Base-by-base conservation (phyloP, 345 rosid species). In the Tarenaya hassleriana region DNA sequence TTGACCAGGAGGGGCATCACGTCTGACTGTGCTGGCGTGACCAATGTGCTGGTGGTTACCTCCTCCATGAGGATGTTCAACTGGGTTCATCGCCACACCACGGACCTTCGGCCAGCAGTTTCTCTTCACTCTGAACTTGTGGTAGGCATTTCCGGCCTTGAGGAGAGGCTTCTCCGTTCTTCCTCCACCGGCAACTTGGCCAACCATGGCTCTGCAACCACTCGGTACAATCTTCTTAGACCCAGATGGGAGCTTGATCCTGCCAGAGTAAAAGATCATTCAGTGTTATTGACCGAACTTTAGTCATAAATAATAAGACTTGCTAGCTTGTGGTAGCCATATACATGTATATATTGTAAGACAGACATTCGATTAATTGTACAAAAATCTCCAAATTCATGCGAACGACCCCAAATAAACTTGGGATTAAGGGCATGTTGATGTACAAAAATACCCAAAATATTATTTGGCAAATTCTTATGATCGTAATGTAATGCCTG, bases 51-150 rank as follows among this genome's bases (percentile, higher is more conserved):
- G n/a, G n/a, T n/a, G n/a, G n/a, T 77, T 77, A 70, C 82, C 82
- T 37, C 82, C 78, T 13, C 82, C 82, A 4, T 77, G 82, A 20
- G 82, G 78, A 73, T 77, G 82, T 72, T 77, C 78, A 5, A 77
- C 82, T 4, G 82, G 82, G 38, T 77, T 77, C 82, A 77, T 77
- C 5, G 82, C 82, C 45, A 77, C 82, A 67, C 82, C 82, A 47
- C 82, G 76, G 0, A 77, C 82, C 76, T 71, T 73, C 10, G 82
- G 78, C 82, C 82, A 77, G 68, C 82, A 73, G 72, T 76, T 76
- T 61, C 78, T 73, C 74, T 76, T 76, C 11, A 69, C 78, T 10
- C 66, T 61, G 64, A 18, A 77, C 49, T 77, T 77, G 62, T 77
- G 82, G 37, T 70, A 77, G 4, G 82, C 82, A 55, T 77, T 77